Evolutionary conservation across 495 filamentous ascomycete species (phyloP).

Genomic region (Hyaloscypha hepaticicola): DNA sequence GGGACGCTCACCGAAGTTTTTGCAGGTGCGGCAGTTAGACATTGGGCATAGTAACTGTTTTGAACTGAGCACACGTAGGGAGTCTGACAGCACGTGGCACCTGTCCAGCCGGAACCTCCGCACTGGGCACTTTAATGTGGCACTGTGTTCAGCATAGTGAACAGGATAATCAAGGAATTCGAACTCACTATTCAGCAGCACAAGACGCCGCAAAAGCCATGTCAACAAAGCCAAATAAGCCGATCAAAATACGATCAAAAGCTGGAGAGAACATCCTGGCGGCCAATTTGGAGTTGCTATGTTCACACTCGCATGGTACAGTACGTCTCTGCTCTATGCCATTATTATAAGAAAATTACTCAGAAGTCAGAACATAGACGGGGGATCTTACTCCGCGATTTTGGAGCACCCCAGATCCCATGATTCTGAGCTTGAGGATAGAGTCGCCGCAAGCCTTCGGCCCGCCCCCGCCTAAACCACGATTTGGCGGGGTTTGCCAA

Average conservation of each 20-base stretch:
- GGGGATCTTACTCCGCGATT: not conserved
- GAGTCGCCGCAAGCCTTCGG: not conserved
- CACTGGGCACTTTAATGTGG: slow-evolving; percentile 6
- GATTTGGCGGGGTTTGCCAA: not conserved
- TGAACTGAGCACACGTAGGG: slow-evolving; percentile 23
- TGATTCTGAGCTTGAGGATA: not conserved
- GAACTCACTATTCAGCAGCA: not conserved
- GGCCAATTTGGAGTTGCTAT: not conserved
- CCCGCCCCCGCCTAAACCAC: not conserved
- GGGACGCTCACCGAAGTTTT: slow-evolving; percentile 17
- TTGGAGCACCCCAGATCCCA: not conserved
- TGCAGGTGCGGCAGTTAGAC: slow-evolving; percentile 12
- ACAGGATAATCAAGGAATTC: not conserved
- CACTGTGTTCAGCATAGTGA: not conserved
- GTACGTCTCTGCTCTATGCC: not conserved
- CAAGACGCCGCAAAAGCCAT: not conserved
- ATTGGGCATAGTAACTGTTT: slow-evolving; percentile 37
- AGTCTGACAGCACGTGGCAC: slow-evolving; percentile 25
- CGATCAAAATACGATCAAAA: not conserved
- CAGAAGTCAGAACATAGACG: not conserved
- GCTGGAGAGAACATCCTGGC: not conserved
- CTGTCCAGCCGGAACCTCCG: slow-evolving; percentile 22
- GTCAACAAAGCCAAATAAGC: not conserved
- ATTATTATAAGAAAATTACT: not conserved
- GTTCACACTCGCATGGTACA: not conserved